Percentiles rank a stretch among this genome's conserved stretches.
phyloP scores from a whole-genome alignment of 345 rosid species.

The Citrus unshiu region DNA sequence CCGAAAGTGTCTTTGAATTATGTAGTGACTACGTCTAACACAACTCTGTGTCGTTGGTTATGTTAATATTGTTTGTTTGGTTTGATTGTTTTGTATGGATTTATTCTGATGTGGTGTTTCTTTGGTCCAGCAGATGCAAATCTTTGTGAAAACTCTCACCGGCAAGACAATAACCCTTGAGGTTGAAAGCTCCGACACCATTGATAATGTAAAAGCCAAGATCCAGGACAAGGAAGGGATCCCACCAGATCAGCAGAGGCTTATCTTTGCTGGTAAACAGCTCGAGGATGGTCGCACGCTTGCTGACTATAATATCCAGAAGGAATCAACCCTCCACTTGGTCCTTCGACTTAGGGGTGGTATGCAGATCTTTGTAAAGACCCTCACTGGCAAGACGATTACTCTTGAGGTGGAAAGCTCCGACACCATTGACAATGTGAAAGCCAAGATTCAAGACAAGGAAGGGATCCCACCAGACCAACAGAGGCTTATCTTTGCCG shows the following conservation, averaged over 20 bases:
- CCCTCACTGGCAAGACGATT: conserved; percentile 22
- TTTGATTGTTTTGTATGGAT: not conserved
- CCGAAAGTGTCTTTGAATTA: too few species aligned
- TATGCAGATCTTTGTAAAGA: conserved; percentile 27
- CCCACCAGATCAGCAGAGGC: conserved; percentile 16
- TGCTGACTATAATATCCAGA: conserved; percentile 18
- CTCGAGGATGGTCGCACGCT: conserved; percentile 18
- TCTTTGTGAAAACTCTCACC: conserved; percentile 17
- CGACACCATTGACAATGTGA: conserved; percentile 23
- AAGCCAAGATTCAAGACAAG: conserved; percentile 26
- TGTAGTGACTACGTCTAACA: too few species aligned
- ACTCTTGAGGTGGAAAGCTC: conserved; percentile 24
- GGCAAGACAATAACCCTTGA: conserved; percentile 17
- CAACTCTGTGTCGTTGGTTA: too few species aligned
- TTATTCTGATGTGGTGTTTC: not conserved
- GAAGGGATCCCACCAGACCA: conserved; percentile 28
- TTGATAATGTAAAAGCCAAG: conserved; percentile 13
- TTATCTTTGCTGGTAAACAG: conserved; percentile 20
- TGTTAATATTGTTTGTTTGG: not conserved
- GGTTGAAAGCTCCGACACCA: conserved; percentile 12
- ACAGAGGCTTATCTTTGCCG: conserved; percentile 22
- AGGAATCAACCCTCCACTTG: conserved; percentile 19
- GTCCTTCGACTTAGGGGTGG: conserved; percentile 19
- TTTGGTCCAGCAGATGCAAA: conserved; percentile 4
- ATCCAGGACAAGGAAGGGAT: conserved; percentile 18